A percentile compares a stretch with the other conserved stretches of the same genome.
These are phyloP conservation scores for Naganishia sp. DNA, from an alignment of 1,284 basidiomycete species.

Conservation along the genomic window DNA sequence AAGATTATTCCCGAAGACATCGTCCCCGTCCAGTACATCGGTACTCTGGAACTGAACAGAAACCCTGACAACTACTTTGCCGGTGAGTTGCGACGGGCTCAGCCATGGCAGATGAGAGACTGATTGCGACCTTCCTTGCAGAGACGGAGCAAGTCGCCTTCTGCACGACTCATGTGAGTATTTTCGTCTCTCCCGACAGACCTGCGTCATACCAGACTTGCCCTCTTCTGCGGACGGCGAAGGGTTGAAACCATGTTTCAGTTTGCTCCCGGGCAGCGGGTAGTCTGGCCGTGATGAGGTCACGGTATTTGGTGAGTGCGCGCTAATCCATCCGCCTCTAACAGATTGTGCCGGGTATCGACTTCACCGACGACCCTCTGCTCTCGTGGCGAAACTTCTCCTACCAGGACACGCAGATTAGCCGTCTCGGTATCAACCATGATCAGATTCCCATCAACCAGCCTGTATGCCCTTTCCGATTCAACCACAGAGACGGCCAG, in stretches of 20 bases:
- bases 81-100: slow-evolving; percentile 52
- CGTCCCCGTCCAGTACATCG: slow-evolving; percentile 72
- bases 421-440: slow-evolving; percentile 65
- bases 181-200: too few relatives aligned
- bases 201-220: too few relatives aligned
- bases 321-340: background rate
- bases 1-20: slow-evolving; percentile 79
- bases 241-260: too few relatives aligned
- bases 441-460: slow-evolving; percentile 74
- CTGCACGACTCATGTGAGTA: slow-evolving; percentile 65
- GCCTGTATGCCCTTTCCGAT: slow-evolving; percentile 76
- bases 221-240: too few relatives aligned
- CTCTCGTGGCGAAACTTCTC: slow-evolving; percentile 82
- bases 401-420: slow-evolving; percentile 59
- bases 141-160: slow-evolving; percentile 60
- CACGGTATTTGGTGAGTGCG: too few relatives aligned
- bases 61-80: slow-evolving; percentile 69
- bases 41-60: slow-evolving; percentile 70
- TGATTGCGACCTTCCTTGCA: background rate
- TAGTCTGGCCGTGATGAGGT: too few relatives aligned
- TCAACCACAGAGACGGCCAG: slow-evolving; percentile 70
- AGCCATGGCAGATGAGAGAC: background rate
- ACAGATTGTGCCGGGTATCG: slow-evolving; percentile 73
- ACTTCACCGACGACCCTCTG: slow-evolving; percentile 74
- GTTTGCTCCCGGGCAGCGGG: too few relatives aligned